A percentile compares a stretch with the other conserved stretches of the same genome.
Evolutionary conservation across 1,284 basidiomycete genomes (phyloP).

Genomic region (Ustilago crameri): DNA sequence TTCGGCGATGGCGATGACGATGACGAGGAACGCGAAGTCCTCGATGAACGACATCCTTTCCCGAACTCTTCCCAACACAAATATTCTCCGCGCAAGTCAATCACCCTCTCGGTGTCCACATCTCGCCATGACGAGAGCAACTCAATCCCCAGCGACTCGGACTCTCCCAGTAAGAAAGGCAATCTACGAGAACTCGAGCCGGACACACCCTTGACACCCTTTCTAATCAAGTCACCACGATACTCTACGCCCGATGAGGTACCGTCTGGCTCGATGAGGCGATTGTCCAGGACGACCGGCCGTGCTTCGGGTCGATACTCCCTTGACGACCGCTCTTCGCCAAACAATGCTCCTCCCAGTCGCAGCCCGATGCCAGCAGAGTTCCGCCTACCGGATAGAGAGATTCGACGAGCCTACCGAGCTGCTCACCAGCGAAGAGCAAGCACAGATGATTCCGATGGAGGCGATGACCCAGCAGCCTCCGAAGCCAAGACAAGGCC

Average conservation of each 20-base stretch:
- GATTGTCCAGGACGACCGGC: constrained; percentile 21
- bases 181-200: not conserved
- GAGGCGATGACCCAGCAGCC: not conserved
- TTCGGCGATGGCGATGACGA: constrained; percentile 18
- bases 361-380: constrained; percentile 48
- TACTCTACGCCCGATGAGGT: constrained; percentile 11
- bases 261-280: constrained; percentile 25
- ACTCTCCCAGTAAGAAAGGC: constrained; percentile 2
- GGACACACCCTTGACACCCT: constrained; percentile 8
- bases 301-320: constrained; percentile 26
- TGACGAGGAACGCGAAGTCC: constrained; percentile 7
- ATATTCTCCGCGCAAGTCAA: constrained; percentile 47
- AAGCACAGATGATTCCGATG: constrained; percentile 31
- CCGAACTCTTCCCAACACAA: constrained; percentile 30
- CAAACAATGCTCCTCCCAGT: constrained; percentile 9
- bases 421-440: constrained; percentile 28
- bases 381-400: constrained; percentile 45
- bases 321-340: constrained; percentile 19
- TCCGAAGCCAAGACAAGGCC: not conserved
- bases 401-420: constrained; percentile 42
- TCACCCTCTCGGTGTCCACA: constrained; percentile 21
- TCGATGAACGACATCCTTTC: constrained; percentile 16
- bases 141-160: not conserved
- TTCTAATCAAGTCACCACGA: constrained; percentile 15
- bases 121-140: constrained; percentile 19